Base-by-base conservation (phyloP, 495 filamentous ascomycete species). In the Aspergillus baeticus region DNA sequence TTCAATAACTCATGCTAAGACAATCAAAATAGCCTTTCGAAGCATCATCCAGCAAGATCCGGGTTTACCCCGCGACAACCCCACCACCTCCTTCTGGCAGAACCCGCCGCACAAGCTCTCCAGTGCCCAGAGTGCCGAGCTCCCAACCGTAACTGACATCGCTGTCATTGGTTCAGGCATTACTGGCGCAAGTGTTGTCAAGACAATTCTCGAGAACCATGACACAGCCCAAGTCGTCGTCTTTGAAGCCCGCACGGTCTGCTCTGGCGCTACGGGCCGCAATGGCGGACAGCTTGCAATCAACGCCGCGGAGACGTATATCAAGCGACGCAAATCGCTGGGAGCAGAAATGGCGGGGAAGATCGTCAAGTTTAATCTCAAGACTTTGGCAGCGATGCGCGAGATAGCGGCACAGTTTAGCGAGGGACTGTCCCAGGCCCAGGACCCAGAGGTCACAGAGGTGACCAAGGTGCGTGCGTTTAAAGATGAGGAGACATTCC, bases 261-360 rank as follows among this genome's bases (percentile, higher is more conserved):
- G 45, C 46, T 50, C 45, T 1, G 54, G 54, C 1, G 54, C 54
- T 8, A 57, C 54, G 17, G 45, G 54, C 8, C 45, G 54, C 1
- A 57, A 57, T 51, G 54, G 45, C 34, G 54, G 54, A 44, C n/a
- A 60, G 45, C 10, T 57, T 0, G 67, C 70, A n/a, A 56, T 67
- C 1, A 73, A 69, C 47, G 65, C 55, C 1, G 70, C 66, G 13
- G 70, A 73, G 39, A 64, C 68, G 36, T 73, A 73, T 44, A 41
- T 51, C 39, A 52, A 68, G 60, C 58, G 71, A 1, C 61, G 59
- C 0, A 26, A 57, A 11, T 35, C 39, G 6, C 56, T 67, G 42
- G 70, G 70, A 1, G 10, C 62, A 0, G 54, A 67, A 35, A 62
- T 54, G 47, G 70, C 68, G 0, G 68, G 64, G 13, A 63, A 64